These are phyloP conservation scores for Alternaria sp. DNA, from an alignment of 2,329 filamentous ascomycete species.

Conservation along the genomic window DNA sequence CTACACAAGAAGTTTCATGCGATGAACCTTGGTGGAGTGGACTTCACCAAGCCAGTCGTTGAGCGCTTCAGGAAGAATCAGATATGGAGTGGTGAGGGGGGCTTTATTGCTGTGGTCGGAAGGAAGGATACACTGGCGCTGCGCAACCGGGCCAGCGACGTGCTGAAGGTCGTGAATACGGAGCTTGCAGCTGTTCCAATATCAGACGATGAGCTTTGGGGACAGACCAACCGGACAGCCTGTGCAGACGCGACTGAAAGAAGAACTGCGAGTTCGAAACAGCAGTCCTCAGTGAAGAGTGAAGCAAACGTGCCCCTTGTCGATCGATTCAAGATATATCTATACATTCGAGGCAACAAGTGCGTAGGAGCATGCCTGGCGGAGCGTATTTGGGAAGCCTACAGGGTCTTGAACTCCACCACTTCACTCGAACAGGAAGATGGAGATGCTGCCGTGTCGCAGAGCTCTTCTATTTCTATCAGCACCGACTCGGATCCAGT, in stretches of 20 bases:
- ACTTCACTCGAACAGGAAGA: slow-evolving; percentile 27
- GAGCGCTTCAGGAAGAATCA: slow-evolving; percentile 60
- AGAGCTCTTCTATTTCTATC: slow-evolving; percentile 54
- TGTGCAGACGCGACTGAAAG: slow-evolving; percentile 3
- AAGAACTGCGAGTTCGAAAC: slow-evolving; percentile 19
- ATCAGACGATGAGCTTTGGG: slow-evolving; percentile 65
- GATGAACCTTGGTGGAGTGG: slow-evolving; percentile 67
- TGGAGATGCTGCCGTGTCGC: slow-evolving; percentile 21
- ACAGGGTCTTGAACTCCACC: slow-evolving; percentile 54
- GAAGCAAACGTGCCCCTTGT: slow-evolving; percentile 36
- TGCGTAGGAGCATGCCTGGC: slow-evolving; percentile 69
- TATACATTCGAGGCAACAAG: slow-evolving; percentile 68
- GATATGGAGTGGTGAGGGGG: slow-evolving; percentile 57
- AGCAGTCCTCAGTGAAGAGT: slow-evolving; percentile 41
- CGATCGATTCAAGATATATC: slow-evolving; percentile 66
- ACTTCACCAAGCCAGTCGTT: slow-evolving; percentile 66
- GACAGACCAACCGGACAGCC: slow-evolving; percentile 49
- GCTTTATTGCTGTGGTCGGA: slow-evolving; percentile 66
- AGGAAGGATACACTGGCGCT: slow-evolving; percentile 61
- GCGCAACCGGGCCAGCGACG: slow-evolving; percentile 62
- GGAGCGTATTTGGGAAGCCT: slow-evolving; percentile 67
- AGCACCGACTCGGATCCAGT: slow-evolving; percentile 55
- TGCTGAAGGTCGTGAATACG: slow-evolving; percentile 67
- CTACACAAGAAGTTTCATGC: slow-evolving; percentile 71
- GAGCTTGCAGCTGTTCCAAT: slow-evolving; percentile 70